Conservation (phyloP, 306 rosid genomes). For the Carpinus fangiana region DNA sequence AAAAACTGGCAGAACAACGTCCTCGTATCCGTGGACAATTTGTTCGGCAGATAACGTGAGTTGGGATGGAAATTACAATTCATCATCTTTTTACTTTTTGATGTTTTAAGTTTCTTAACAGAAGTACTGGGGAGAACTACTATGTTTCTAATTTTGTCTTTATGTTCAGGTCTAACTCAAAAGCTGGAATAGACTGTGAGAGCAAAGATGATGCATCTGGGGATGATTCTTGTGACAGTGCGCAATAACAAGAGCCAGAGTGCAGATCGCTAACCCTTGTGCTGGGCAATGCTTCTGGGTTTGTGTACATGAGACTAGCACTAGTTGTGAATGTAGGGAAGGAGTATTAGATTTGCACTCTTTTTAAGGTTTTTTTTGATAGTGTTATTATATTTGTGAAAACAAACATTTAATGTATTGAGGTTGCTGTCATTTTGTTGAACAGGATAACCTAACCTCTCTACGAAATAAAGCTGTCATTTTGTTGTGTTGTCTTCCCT, state of each 20-base stretch:
- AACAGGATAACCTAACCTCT: not conserved
- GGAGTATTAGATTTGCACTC: conserved; percentile 6
- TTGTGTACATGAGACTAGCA: conserved; percentile 18
- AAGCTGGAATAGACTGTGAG: conserved; percentile 34
- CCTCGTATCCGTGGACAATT: conserved; percentile 41
- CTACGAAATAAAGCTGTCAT: conserved; percentile 10
- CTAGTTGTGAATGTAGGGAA: not conserved
- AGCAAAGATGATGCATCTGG: conserved; percentile 32
- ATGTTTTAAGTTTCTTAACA: not conserved
- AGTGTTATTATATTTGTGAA: conserved; percentile 19
- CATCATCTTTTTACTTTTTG: not conserved
- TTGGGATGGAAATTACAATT: not conserved
- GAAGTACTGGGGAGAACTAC: conserved; percentile 2
- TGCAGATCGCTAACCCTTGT: conserved; percentile 25
- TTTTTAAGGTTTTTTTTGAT: conserved; percentile 8
- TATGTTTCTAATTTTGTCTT: conserved; percentile 13
- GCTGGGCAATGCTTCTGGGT: conserved; percentile 31
- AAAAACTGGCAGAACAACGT: conserved; percentile 39
- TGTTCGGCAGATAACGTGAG: conserved; percentile 22
- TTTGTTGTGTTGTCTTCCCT: not conserved
- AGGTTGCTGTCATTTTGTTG: conserved; percentile 15
- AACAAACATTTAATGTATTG: conserved; percentile 20
- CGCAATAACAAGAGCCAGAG: conserved; percentile 31
- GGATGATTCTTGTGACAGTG: conserved; percentile 37
- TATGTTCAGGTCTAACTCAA: conserved; percentile 39